These are phyloP conservation scores for Ascochyta clinopodiicola DNA, from an alignment of 2,329 filamentous ascomycete species.

Conservation along the genomic window DNA sequence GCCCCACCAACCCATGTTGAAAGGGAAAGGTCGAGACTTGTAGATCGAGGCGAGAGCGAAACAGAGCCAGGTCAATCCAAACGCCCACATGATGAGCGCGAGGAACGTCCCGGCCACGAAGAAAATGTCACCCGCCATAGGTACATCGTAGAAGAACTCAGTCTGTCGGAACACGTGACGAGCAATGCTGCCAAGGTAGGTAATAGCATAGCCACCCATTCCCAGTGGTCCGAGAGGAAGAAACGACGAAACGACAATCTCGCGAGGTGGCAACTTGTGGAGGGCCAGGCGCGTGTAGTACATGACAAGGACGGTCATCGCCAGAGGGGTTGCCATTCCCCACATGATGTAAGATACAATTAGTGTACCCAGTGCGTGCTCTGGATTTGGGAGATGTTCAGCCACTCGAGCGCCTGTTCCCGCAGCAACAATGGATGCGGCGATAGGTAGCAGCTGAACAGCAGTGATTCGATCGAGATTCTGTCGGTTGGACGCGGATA, in stretches of 20 bases:
- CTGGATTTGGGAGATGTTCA: slow-evolving; percentile 61
- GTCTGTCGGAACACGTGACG: slow-evolving; percentile 51
- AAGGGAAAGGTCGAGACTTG: slow-evolving; percentile 56
- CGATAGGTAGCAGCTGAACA: slow-evolving; percentile 69
- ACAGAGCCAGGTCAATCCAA: slow-evolving; percentile 62
- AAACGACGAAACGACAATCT: slow-evolving; percentile 72
- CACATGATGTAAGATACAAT: slow-evolving; percentile 72
- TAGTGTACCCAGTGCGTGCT: slow-evolving; percentile 66
- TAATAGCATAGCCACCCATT: slow-evolving; percentile 68
- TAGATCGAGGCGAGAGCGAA: slow-evolving; percentile 60
- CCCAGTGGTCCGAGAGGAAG: slow-evolving; percentile 71
- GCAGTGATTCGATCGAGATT: slow-evolving; percentile 63
- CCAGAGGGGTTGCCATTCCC: slow-evolving; percentile 68
- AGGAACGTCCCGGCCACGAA: slow-evolving; percentile 65
- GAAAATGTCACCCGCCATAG: slow-evolving; percentile 56
- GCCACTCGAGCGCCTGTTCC: slow-evolving; percentile 70
- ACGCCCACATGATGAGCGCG: slow-evolving; percentile 64
- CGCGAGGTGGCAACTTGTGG: slow-evolving; percentile 69
- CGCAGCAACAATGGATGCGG: slow-evolving; percentile 69
- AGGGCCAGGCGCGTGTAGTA: slow-evolving; percentile 74
- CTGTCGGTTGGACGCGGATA: slow-evolving; percentile 52
- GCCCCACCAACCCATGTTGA: slow-evolving; percentile 70
- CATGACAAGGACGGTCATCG: slow-evolving; percentile 68
- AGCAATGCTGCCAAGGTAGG: slow-evolving; percentile 56
- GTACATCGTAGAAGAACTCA: slow-evolving; percentile 45